Base-by-base conservation (phyloP, 192 early-diverging fungal species). In the Chytriomyces sp. region DNA sequence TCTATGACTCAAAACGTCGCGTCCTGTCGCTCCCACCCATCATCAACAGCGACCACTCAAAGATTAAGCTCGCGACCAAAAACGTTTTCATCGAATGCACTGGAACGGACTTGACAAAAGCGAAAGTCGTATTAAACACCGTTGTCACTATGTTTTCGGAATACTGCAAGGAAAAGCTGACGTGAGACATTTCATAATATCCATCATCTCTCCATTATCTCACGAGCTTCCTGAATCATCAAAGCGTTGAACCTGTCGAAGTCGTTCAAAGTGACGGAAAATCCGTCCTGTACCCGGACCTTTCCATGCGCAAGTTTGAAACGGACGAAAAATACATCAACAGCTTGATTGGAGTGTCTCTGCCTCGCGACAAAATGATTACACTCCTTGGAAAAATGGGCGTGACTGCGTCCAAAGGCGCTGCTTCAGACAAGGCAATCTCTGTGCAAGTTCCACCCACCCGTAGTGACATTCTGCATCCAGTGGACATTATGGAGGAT, bases 21-120 rank as follows among this genome's bases (percentile, higher is more conserved):
- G 96, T 99, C 20, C 87, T 95, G 80, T 98, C 97, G 59, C 85
- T 99, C 72, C 98, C 98, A 45, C 98, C 98, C 35, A 96, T 99
- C 82, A 99, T 99, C 90, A 99, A 99, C 90, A 90, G 94, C 75
- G 90, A 99, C 72, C 94, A 97, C 83, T 96, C 95, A 78, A 99
- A 99, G 86, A 99, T 99, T 81, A 92, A 88, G 24, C 84, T 97
- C 48, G 85, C 92, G 45, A 98, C 98, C 59, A 94, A 92, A 84
- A 98, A 99, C 77, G 92, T 99, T 49, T 93, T 99, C 64, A 97
- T 99, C 82, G 98, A 99, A 86, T 93, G 92, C 81, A 99, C 98
- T 6, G 98, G 95, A 24, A 98, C 96, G 24, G 97, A 98, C 83
- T 75, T 94, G 76, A 95, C 93, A 78, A 99, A 98, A 89, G 96